Evolutionary conservation across 805 yeast species (phyloP).

Genomic region (Pichia exigua): DNA sequence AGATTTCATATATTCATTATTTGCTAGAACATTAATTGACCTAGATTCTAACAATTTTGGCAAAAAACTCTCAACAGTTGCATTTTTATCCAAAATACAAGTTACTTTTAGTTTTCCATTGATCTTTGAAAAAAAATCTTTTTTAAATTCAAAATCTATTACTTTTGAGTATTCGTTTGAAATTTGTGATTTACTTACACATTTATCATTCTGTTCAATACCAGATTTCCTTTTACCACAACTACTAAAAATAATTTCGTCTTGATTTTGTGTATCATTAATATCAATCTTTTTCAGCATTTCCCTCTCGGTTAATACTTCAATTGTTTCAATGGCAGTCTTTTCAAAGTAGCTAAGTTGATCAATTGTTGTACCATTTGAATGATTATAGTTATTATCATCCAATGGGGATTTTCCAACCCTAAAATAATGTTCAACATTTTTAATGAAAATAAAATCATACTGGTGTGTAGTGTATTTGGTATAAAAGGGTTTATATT

Average conservation of each 20-base stretch:
- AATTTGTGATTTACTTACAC: neutral
- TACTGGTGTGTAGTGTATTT: slow-evolving; percentile 15
- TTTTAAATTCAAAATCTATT: neutral
- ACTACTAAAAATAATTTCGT: slow-evolving; percentile 10
- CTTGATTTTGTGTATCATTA: slow-evolving; percentile 1
- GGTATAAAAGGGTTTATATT: slow-evolving; percentile 16
- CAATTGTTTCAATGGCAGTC: slow-evolving; percentile 7
- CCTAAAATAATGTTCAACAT: slow-evolving; percentile 14
- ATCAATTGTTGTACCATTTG: slow-evolving; percentile 5
- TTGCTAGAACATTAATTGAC: neutral
- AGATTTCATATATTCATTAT: neutral
- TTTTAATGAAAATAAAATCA: slow-evolving; percentile 18
- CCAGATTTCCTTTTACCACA: neutral
- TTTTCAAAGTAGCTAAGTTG: slow-evolving; percentile 11
- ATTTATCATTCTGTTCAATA: neutral
- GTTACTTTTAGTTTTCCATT: slow-evolving; percentile 6
- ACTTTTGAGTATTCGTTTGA: neutral
- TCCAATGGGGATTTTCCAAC: slow-evolving; percentile 5
- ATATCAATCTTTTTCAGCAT: slow-evolving; percentile 1
- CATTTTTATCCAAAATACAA: neutral
- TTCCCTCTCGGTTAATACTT: slow-evolving; percentile 7
- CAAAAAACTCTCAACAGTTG: neutral
- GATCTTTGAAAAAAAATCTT: slow-evolving; percentile 9
- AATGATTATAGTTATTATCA: neutral
- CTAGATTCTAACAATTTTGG: slow-evolving; percentile 1